phyloP scores from a whole-genome alignment of 2,329 filamentous ascomycete species.

The Stemphylium beticola region DNA sequence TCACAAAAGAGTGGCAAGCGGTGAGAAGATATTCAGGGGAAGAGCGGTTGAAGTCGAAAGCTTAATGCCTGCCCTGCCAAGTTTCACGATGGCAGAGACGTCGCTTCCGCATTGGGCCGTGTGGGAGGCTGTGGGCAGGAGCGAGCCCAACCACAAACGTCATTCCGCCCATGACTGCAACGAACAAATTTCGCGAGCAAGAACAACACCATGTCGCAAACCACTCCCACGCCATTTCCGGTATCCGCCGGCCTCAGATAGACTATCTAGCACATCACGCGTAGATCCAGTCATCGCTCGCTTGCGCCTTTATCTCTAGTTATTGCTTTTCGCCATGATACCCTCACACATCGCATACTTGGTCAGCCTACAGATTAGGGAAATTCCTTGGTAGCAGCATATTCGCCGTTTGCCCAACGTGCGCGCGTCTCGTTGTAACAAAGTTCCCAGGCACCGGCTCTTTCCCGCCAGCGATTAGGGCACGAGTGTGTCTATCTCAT shows the following conservation, averaged over 20 bases:
- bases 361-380: constrained; percentile 24
- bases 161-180: constrained; percentile 5
- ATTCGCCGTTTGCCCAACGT: constrained; percentile 37
- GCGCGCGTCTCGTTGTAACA: constrained; percentile 33
- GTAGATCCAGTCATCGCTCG: constrained; percentile 7
- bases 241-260: background rate
- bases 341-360: constrained; percentile 18
- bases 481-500: constrained; percentile 36
- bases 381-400: constrained; percentile 27
- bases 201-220: constrained; percentile 3
- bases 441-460: constrained; percentile 35
- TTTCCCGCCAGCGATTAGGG: constrained; percentile 37
- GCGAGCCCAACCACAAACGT: constrained; percentile 22
- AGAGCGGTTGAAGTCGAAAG: background rate
- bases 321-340: constrained; percentile 29
- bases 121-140: constrained; percentile 6
- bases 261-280: background rate
- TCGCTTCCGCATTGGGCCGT: constrained; percentile 21
- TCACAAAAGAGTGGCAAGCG: background rate
- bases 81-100: constrained; percentile 18
- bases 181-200: constrained; percentile 1
- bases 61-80: constrained; percentile 24
- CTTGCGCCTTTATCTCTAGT: constrained; percentile 12
- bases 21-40: background rate
- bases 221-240: background rate